Base-by-base conservation (phyloP, 352 stramenopile species). In the Globisporangium yorkense region DNA sequence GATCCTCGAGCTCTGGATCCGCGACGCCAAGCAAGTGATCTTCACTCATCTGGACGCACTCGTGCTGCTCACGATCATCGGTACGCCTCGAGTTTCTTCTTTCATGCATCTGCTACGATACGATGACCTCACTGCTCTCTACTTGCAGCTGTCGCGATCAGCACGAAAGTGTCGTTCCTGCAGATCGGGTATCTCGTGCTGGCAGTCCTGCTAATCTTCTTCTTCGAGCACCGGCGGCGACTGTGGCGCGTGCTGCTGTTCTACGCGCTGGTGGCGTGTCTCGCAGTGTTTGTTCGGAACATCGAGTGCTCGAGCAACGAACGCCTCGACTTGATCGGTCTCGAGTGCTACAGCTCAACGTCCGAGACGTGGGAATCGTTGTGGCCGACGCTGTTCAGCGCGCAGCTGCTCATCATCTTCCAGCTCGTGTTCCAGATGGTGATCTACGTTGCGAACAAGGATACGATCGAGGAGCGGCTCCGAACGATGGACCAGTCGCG, bases 391-490 rank as follows among this genome's bases (percentile, higher is more conserved):
- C 61, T 95, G 0, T 95, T 93, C 59, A 89, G 70, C 31, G 82
- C 85, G 0, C 85, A 95, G 52, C 71, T 95, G 29, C 54, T 92
- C 9, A 90, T 95, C 50, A 93, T 95, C 33, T 74, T 89, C 18
- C 81, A 93, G 59, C 51, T 95, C 13, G 80, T 95, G 10, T 89
- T 92, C 45, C 85, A 95, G 64, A 71, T 95, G 24, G 82, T 93
- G 50, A 84, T 95, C 6, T 95, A 95, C 46, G 77, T 89, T 15
- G 67, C 74, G 0, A 92, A 89, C 41, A 84, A 74, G 16, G 68
- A 88, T 21, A 80, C 70, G 1, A 89, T 88, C 41, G 67, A 90
- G 20, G 76, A 92, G 53, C 76, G 80, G 0, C 68, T 89, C 21
- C 63, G 66, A 24, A 89, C 74, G 0, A 76, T 87, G 45, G 65